Conservation (phyloP, 495 filamentous ascomycete genomes). For the Jackrogersella minutella region DNA sequence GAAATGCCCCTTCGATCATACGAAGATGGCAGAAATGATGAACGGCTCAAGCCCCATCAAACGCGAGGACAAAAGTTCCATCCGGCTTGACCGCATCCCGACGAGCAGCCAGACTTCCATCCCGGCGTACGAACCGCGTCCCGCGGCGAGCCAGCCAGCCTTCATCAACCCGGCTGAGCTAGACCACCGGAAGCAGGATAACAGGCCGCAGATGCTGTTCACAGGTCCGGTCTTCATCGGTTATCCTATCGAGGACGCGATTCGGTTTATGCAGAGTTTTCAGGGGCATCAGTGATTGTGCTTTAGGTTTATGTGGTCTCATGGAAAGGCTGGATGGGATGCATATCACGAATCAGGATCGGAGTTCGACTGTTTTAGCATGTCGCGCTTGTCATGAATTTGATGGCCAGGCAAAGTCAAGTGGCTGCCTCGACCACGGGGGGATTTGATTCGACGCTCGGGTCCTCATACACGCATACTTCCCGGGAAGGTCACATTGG, state of each 20-base stretch:
- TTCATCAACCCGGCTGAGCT: slow-evolving; percentile 51
- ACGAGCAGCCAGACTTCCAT: slow-evolving; percentile 33
- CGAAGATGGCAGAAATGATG: slow-evolving; percentile 47
- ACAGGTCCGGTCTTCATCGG: slow-evolving; percentile 91
- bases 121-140: slow-evolving; percentile 29
- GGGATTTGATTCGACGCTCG: background rate
- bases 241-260: slow-evolving; percentile 80
- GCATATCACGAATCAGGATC: slow-evolving; percentile 4
- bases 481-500: too few species aligned
- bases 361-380: background rate
- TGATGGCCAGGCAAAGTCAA: background rate
- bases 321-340: background rate
- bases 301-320: background rate
- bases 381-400: background rate
- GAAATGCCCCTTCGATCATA: slow-evolving; percentile 59
- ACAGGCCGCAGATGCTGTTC: slow-evolving; percentile 71
- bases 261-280: slow-evolving; percentile 70
- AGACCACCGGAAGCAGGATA: slow-evolving; percentile 38
- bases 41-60: slow-evolving; percentile 28
- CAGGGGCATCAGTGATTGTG: slow-evolving; percentile 41
- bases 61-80: slow-evolving; percentile 38
- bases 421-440: background rate
- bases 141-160: slow-evolving; percentile 41
- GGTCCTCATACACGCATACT: background rate
- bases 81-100: slow-evolving; percentile 20